Evolutionary conservation across 177 flowering plant species (phyloP), one percentile per base, ranked within the genome.

Genomic region (Vitis hybrid): DNA sequence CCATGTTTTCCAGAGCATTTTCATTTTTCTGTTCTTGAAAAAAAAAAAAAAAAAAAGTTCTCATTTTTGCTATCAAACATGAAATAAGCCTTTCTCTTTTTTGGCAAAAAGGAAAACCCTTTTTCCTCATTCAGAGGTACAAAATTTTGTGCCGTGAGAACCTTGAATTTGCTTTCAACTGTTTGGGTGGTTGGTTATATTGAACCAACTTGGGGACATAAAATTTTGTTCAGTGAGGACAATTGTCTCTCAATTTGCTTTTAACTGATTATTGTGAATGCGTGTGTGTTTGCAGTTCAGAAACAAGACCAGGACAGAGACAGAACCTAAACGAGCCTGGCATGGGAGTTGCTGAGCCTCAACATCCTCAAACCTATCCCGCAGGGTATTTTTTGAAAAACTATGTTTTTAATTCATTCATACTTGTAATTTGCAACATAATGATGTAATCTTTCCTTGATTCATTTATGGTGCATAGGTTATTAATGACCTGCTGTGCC

Each of bases 361-460:
- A 10, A 19, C 67, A 69, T 39, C 66, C 75, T 55, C 79, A 72
- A 33, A n/a, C 14, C 55, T 56, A 68, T 69, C 77, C 76, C 20
- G 55, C 72, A 18, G 76, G 78, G 80, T 80, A 76, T 60, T 51
- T 14, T 15, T 26, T 26, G 10, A 31, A 10, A 59, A 59, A 22
- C 9, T 29, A 7, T 12, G 29, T n/a, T 66, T 55, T 10, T 7
- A 14, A 50, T 64, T 50, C 20, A 33, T 64, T 51, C 6, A 4
- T 51, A 19, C 55, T 19, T 9, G 29, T 26, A 26, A 4, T 26
- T 26, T 26, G 29, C 29, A 26, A 26, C 29, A 18, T 31, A 62
- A 31, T 14, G 5, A 10, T 11, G 14, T n/a, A 15, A 8, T 3
- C 6, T 62, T 62, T 62, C 16, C 22, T n/a, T 31, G 52, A 48